These are phyloP conservation scores for Achlya hypogyna DNA, from an alignment of 352 stramenopile species.

Conservation along the genomic window DNA sequence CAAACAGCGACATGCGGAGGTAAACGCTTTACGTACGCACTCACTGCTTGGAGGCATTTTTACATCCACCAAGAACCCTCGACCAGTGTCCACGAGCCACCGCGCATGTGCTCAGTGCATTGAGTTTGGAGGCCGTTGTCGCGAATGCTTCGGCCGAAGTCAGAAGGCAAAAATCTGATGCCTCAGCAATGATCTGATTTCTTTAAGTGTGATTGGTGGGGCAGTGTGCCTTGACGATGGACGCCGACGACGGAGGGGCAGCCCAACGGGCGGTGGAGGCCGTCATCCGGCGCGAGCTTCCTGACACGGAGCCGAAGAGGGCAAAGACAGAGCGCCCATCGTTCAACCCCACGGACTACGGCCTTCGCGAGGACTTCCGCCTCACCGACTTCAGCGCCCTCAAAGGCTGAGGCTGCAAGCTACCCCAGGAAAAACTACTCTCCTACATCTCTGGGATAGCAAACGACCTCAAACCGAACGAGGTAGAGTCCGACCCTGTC, in stretches of 20 bases:
- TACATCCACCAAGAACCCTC: too few relatives aligned
- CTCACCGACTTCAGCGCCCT: slow-evolving; percentile 81
- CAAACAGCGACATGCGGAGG: too few relatives aligned
- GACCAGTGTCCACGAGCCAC: too few relatives aligned
- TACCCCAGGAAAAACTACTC: slow-evolving; percentile 89
- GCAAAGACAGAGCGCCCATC: slow-evolving; percentile 21
- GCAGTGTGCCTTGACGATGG: background rate
- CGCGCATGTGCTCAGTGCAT: too few relatives aligned
- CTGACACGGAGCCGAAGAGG: background rate
- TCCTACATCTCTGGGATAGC: slow-evolving; percentile 83
- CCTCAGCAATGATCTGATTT: too few relatives aligned
- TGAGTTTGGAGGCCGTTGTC: too few relatives aligned
- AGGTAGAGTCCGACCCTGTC: slow-evolving; percentile 19
- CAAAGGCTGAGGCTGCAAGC: slow-evolving; percentile 95
- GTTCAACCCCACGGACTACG: slow-evolving; percentile 51
- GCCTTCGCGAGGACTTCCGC: slow-evolving; percentile 65
- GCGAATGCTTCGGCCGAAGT: too few relatives aligned
- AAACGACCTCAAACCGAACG: slow-evolving; percentile 88
- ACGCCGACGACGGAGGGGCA: background rate
- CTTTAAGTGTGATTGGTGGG: background rate
- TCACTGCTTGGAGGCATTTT: too few relatives aligned
- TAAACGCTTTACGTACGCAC: too few relatives aligned
- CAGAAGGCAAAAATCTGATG: too few relatives aligned
- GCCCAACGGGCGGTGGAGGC: background rate
- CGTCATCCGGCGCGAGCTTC: slow-evolving; percentile 56